Base-by-base conservation (phyloP, 2,329 filamentous ascomycete species). In the Hymenoscyphus fructigenus region DNA sequence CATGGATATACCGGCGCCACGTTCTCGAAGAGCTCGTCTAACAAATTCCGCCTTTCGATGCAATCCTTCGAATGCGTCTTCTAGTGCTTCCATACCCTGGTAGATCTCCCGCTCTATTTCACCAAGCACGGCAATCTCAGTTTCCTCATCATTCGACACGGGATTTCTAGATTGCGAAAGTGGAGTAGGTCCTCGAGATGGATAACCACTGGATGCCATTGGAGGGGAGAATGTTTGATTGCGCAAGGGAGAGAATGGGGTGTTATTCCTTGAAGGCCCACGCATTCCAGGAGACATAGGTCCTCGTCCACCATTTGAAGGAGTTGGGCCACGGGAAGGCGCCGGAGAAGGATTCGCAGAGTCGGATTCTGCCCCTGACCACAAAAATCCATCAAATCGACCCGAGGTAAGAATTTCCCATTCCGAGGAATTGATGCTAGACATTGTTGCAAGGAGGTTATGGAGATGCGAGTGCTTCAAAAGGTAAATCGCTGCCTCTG, bases 391-490 rank as follows among this genome's bases (percentile, higher is more conserved):
- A 74, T 97, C 93, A 72, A 98, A 98, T 32, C 94, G 90, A 32
- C 94, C 94, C 0, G 94, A 97, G 4, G 90, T 92, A 14, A 98
- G 83, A 63, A 98, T 96, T 68, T 97, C 94, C 94, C 94, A 98
- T 77, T 98, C 94, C n/a, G 91, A 91, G 57, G 88, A 86, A 74
- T 90, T 95, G 71, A 98, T 95, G 61, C 93, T 92, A 41, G 91
- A 89, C 59, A 97, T 84, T 0, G 94, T 97, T 50, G 92, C 88
- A 2, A 98, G 86, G 36, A 97, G 87, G 73, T 95, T 90, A 76
- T 98, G 94, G 59, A 95, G 86, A 14, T 86, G 82, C 0, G 89
- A 88, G 75, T 97, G 90, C 76, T 90, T 92, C 68, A 97, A 85
- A 58, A 98, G 85, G 75, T 92, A 97, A 70, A 95, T 88, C 14